Evolutionary conservation across 768 basidiomycete species (phyloP), one percentile per base, ranked within the genome.

Genomic region (Mrakia frigida): DNA sequence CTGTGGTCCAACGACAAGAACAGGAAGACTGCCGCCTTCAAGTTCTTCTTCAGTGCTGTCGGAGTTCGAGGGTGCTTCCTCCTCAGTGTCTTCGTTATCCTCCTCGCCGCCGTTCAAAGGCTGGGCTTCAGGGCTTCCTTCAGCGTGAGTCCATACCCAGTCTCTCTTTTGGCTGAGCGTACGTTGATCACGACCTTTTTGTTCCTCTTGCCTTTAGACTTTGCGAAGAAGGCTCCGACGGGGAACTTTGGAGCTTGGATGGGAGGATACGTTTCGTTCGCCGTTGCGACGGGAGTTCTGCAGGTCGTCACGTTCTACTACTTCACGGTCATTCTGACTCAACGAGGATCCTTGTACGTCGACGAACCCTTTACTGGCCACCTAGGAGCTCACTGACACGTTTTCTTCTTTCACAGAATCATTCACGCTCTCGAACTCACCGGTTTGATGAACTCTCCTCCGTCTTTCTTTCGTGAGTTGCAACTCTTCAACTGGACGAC

Each of bases 401-500:
- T 31, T 31, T 16, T 25, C 7, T 31, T 13, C 31, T 50, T 41
- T 21, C 39, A 18, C 41, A 56, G 63, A n/a, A 50, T 60, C 50
- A 68, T 70, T n/a, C 75, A 70, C 43, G 41, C 25, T n/a, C 39
- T 21, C 31, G 75, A 76, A 35, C 75, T 76, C 59, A 16, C 18
- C 10, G 75, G 75, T 28, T 23, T 76, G 25, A 41, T 76, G 59
- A 3, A 28, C 6, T 46, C 75, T 18, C 1, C 75, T 43, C 75
- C 75, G 2, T 71, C 75, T 6, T 76, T 61, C 70, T 50, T 75
- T 25, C 52, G 46, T 46, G 10, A 11, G 39, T 50, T 46, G 11
- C 6, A 41, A 11, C 39, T 5, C 39, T 41, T 41, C 6, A 41
- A 11, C 39, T 41, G 39, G 11, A 6, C 39, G 39, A 6, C 11